Percentiles rank a stretch among this genome's conserved stretches.
Conservation (phyloP, 495 filamentous ascomycete species). For the Talaromyces wortmannii region DNA sequence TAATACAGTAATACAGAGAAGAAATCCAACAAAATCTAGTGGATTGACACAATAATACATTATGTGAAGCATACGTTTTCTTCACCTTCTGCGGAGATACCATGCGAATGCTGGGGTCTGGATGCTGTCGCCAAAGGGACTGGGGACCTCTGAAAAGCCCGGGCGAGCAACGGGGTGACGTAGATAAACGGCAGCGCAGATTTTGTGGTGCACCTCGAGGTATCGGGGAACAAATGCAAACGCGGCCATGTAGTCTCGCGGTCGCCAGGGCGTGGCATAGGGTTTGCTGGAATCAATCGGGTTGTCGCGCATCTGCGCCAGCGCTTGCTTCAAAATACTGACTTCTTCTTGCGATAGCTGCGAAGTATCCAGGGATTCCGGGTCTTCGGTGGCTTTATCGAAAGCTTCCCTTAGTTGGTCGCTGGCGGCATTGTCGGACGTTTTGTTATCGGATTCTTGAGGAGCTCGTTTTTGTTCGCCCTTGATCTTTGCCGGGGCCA, state of each 20-base stretch:
- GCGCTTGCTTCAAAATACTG: constrained; percentile 36
- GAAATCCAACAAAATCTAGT: background rate
- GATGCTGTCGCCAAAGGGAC: constrained; percentile 60
- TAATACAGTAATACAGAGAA: constrained; percentile 29
- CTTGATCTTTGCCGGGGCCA: constrained; percentile 11
- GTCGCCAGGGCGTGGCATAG: constrained; percentile 86
- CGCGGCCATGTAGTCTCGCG: constrained; percentile 77
- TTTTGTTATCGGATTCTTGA: background rate
- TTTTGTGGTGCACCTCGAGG: constrained; percentile 93
- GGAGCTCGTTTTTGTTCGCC: constrained; percentile 1
- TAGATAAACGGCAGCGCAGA: constrained; percentile 92
- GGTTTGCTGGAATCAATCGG: constrained; percentile 70
- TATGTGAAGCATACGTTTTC: background rate
- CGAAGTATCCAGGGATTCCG: constrained; percentile 23
- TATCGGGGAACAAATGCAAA: constrained; percentile 95
- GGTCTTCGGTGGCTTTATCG: constrained; percentile 27
- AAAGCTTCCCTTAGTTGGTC: constrained; percentile 36
- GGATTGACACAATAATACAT: too few relatives aligned
- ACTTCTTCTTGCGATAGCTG: constrained; percentile 34
- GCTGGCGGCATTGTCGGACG: constrained; percentile 12
- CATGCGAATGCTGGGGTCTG: constrained; percentile 81
- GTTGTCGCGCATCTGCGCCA: constrained; percentile 59
- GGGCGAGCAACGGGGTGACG: constrained; percentile 90
- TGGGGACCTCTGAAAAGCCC: constrained; percentile 83
- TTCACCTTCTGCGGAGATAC: constrained; percentile 81